Conservation (phyloP, 2,329 filamentous ascomycete genomes). For the Monosporascus sp. region DNA sequence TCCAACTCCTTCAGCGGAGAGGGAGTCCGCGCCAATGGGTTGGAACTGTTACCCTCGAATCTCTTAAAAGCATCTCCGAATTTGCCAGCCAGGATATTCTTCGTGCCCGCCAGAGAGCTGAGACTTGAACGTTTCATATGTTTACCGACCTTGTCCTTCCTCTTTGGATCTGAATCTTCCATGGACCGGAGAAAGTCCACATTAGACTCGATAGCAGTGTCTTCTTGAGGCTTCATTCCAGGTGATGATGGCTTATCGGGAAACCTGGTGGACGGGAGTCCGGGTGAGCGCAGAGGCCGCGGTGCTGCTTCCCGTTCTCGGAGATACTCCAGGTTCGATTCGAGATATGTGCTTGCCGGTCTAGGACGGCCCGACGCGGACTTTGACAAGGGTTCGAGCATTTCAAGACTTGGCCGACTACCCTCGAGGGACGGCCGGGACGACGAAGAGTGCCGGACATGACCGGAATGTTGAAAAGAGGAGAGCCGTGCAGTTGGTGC, state of each 20-base stretch:
- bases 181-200: constrained; percentile 76
- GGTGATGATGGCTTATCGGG: constrained; percentile 36
- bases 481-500: constrained; percentile 21
- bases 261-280: constrained; percentile 27
- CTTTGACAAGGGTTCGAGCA: not conserved
- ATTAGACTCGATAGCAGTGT: constrained; percentile 67
- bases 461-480: constrained; percentile 28
- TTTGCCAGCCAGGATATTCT: constrained; percentile 77
- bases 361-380: constrained; percentile 49
- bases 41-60: constrained; percentile 60
- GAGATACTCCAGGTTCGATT: constrained; percentile 76
- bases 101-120: constrained; percentile 65
- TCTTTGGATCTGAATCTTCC: constrained; percentile 58
- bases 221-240: constrained; percentile 44
- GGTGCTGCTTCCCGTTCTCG: constrained; percentile 64
- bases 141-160: constrained; percentile 48
- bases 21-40: constrained; percentile 34
- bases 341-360: constrained; percentile 77
- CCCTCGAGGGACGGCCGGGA: constrained; percentile 67
- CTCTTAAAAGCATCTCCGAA: constrained; percentile 92
- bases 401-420: constrained; percentile 54
- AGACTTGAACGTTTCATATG: constrained; percentile 70
- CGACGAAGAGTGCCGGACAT: constrained; percentile 40
- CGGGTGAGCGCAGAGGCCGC: constrained; percentile 33
- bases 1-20: constrained; percentile 45